These are phyloP conservation scores for Orbilia brochopaga DNA, from an alignment of 2,329 filamentous ascomycete genomes.

Conservation along the genomic window DNA sequence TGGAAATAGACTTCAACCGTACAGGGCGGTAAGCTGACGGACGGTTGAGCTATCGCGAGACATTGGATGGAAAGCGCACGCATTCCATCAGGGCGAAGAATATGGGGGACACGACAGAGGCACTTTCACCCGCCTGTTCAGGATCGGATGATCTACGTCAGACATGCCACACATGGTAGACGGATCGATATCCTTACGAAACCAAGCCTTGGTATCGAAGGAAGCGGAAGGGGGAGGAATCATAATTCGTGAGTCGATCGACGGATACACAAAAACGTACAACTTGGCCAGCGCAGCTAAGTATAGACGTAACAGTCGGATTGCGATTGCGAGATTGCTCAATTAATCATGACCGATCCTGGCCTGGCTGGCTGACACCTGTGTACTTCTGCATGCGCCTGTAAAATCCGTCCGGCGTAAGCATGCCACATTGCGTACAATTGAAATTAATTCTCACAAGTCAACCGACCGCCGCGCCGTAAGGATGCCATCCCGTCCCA, in stretches of 20 bases:
- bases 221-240: not conserved
- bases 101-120: not conserved
- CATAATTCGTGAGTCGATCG: not conserved
- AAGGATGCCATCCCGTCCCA: not conserved
- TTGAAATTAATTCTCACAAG: not conserved
- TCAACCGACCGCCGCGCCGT: not conserved
- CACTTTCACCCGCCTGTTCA: not conserved
- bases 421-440: too few species aligned
- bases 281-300: not conserved
- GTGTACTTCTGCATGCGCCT: too few species aligned
- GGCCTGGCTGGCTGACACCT: too few species aligned
- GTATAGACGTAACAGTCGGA: not conserved
- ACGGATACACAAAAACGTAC: not conserved
- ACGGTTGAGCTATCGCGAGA: not conserved
- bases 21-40: not conserved
- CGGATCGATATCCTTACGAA: not conserved
- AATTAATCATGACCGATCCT: too few species aligned
- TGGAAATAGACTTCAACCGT: not conserved
- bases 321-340: too few species aligned
- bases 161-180: conserved; percentile 21
- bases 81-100: too few species aligned
- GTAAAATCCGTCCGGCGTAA: too few species aligned
- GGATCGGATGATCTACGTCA: conserved; percentile 31
- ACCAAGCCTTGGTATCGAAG: conserved; percentile 1
- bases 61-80: not conserved